phyloP scores from a whole-genome alignment of 2,329 filamentous ascomycete species.

The Pseudopyrenochaeta lycopersici region DNA sequence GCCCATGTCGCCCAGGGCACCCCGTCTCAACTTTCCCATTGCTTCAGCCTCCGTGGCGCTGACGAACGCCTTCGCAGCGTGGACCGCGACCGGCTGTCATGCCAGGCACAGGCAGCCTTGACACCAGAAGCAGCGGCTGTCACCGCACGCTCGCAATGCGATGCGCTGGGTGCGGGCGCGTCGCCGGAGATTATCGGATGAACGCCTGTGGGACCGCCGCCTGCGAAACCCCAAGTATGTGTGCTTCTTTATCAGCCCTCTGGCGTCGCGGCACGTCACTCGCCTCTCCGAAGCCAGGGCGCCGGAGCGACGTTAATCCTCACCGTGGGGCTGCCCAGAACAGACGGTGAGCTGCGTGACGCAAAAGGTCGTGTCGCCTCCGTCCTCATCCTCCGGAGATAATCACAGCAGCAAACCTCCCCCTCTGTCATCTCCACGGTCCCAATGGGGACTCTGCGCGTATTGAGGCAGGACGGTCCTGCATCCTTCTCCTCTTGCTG shows the following conservation, averaged over 20 bases:
- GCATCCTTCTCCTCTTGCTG: slow-evolving; percentile 14
- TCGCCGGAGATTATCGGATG: slow-evolving; percentile 9
- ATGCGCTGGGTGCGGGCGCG: slow-evolving; percentile 4
- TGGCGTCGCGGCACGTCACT: slow-evolving; percentile 13
- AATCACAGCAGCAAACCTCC: slow-evolving; percentile 8
- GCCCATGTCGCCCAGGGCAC: slow-evolving; percentile 7
- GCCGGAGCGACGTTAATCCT: slow-evolving; percentile 13
- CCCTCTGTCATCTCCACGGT: slow-evolving; percentile 5
- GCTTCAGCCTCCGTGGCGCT: slow-evolving; percentile 13
- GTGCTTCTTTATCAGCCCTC: slow-evolving; percentile 6
- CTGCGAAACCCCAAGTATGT: slow-evolving; percentile 2
- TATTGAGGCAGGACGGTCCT: slow-evolving; percentile 14
- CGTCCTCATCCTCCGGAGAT: slow-evolving; percentile 13
- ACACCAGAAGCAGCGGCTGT: slow-evolving; percentile 16
- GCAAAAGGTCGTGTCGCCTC: slow-evolving; percentile 21
- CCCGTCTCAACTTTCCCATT: slow-evolving; percentile 16
- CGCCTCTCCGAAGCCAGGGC: slow-evolving; percentile 14
- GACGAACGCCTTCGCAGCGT: background rate
- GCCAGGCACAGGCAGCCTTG: slow-evolving; percentile 15
- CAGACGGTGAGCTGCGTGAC: slow-evolving; percentile 30
- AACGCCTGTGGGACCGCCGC: slow-evolving; percentile 9
- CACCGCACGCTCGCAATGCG: background rate
- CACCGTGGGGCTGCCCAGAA: slow-evolving; percentile 16
- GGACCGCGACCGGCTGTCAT: too few species aligned
- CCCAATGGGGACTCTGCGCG: slow-evolving; percentile 11